These are phyloP conservation scores for Myxozyma neotropica DNA, from an alignment of 805 yeast species.

Conservation along the genomic window DNA sequence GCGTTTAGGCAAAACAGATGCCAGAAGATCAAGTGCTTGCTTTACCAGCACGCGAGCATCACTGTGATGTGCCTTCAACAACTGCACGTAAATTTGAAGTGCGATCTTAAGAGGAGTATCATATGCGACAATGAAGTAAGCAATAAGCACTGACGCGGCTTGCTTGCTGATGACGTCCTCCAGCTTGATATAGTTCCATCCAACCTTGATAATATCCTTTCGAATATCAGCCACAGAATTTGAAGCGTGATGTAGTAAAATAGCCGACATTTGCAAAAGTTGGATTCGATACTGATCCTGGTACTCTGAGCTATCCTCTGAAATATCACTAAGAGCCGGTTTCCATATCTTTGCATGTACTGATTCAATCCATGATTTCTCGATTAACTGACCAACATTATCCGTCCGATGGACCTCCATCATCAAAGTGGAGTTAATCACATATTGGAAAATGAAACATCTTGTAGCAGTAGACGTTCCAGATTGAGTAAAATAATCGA, in stretches of 20 bases:
- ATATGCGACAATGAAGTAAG: constrained; percentile 80
- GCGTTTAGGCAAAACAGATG: constrained; percentile 54
- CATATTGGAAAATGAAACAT: constrained; percentile 60
- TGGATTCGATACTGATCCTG: constrained; percentile 77
- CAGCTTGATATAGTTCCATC: constrained; percentile 88
- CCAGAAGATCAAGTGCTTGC: constrained; percentile 83
- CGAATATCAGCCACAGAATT: constrained; percentile 51
- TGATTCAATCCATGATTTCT: constrained; percentile 60
- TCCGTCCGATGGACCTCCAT: constrained; percentile 57
- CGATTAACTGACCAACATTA: constrained; percentile 52
- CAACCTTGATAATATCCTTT: constrained; percentile 87
- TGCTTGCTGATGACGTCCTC: constrained; percentile 90
- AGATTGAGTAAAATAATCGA: constrained; percentile 54
- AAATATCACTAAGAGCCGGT: constrained; percentile 46
- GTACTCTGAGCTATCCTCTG: constrained; percentile 63
- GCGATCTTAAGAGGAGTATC: constrained; percentile 89
- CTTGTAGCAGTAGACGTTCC: constrained; percentile 54
- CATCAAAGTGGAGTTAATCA: constrained; percentile 67
- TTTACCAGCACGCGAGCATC: constrained; percentile 83
- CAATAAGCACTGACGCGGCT: constrained; percentile 86
- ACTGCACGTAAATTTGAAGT: constrained; percentile 88
- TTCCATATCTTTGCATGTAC: constrained; percentile 76
- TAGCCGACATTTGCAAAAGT: constrained; percentile 76
- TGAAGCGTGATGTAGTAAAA: constrained; percentile 71
- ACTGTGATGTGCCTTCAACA: constrained; percentile 77